These are phyloP conservation scores for Esteya vermicola DNA, from an alignment of 2,329 filamentous ascomycete genomes.

Conservation along the genomic window DNA sequence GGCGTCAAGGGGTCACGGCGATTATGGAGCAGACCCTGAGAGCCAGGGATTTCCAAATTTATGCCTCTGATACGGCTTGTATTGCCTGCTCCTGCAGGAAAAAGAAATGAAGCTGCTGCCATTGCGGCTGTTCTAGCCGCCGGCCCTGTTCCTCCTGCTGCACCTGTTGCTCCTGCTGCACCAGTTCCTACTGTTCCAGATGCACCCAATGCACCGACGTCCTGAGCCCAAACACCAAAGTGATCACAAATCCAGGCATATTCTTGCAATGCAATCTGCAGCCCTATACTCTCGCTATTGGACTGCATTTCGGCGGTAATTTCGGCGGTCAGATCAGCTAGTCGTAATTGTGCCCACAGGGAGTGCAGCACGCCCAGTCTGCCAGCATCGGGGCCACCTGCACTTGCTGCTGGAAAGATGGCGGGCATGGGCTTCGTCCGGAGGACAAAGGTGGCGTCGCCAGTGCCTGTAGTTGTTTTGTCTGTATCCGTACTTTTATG, in stretches of 20 bases:
- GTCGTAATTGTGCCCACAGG: slow-evolving; percentile 73
- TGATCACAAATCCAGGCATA: slow-evolving; percentile 74
- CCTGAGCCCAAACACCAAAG: slow-evolving; percentile 54
- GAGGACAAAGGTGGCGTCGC: slow-evolving; percentile 28
- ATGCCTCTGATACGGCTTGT: too few species aligned
- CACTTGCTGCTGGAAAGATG: slow-evolving; percentile 63
- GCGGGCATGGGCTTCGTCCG: slow-evolving; percentile 69
- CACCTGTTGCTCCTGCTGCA: too few species aligned
- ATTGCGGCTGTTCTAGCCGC: too few species aligned
- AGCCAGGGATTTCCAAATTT: too few species aligned
- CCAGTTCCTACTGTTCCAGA: too few species aligned
- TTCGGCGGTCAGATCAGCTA: slow-evolving; percentile 62
- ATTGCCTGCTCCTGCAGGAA: too few species aligned
- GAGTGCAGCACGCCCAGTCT: slow-evolving; percentile 77
- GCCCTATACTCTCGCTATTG: slow-evolving; percentile 68
- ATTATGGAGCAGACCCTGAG: not conserved
- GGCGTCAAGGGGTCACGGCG: slow-evolving; percentile 15
- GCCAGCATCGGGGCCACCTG: slow-evolving; percentile 49
- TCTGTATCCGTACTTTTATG: too few species aligned
- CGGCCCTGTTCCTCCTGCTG: too few species aligned
- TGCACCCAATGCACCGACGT: too few species aligned
- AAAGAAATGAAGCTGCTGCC: too few species aligned
- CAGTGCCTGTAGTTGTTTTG: too few species aligned
- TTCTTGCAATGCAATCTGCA: slow-evolving; percentile 74
- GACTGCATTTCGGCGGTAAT: slow-evolving; percentile 57